A percentile compares a stretch with the other conserved stretches of the same genome.
Evolutionary conservation across 1,139 yeast genomes (phyloP).

Genomic region (Candida sp.): DNA sequence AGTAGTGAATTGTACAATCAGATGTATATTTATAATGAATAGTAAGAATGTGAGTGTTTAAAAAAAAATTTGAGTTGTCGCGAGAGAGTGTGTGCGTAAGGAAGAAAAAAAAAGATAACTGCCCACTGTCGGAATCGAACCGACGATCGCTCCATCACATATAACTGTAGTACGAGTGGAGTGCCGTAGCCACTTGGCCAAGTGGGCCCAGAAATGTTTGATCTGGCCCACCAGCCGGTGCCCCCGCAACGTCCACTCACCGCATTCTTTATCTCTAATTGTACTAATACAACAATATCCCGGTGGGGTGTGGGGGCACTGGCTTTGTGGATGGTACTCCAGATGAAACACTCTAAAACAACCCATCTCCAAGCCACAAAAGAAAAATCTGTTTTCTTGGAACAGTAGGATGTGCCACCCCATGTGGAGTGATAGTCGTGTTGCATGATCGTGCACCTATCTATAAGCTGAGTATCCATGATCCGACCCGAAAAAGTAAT

Average conservation of each 20-base stretch:
- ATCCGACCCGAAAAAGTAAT: too few relatives aligned
- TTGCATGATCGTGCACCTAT: too few relatives aligned
- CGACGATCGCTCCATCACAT: constrained; percentile 27
- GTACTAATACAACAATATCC: background rate
- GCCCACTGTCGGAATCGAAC: constrained; percentile 57
- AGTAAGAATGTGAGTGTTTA: constrained; percentile 26
- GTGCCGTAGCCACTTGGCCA: constrained; percentile 62
- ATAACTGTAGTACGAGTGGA: constrained; percentile 31
- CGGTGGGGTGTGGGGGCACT: too few relatives aligned
- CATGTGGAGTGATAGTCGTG: too few relatives aligned
- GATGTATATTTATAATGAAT: constrained; percentile 14
- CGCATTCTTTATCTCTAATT: background rate
- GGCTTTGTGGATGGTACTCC: too few relatives aligned
- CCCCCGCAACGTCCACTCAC: background rate
- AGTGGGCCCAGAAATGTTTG: constrained; percentile 31
- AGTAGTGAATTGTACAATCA: background rate
- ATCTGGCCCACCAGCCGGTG: too few relatives aligned
- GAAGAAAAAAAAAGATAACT: constrained; percentile 18
- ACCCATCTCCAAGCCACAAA: too few relatives aligned
- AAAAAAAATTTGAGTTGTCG: constrained; percentile 23
- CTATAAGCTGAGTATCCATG: too few relatives aligned
- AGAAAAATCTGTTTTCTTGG: too few relatives aligned
- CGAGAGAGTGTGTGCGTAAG: background rate
- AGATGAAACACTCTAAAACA: too few relatives aligned
- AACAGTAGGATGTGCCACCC: too few relatives aligned